A percentile compares a stretch with the other conserved stretches of the same genome.
Conservation (phyloP, 192 early-diverging fungal species). For the Spinellus fusiger region DNA sequence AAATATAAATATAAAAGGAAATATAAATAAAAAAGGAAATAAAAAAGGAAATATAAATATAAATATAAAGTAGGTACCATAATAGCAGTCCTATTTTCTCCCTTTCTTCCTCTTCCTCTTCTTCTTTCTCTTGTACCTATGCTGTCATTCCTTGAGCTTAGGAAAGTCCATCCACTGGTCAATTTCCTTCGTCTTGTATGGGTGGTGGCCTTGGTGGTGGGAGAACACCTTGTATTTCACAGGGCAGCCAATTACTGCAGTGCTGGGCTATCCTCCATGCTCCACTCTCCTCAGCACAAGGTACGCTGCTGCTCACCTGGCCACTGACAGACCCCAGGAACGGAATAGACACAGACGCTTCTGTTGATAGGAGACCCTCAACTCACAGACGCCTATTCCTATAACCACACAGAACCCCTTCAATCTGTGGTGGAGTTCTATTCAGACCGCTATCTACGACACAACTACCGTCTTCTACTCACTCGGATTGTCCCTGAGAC, state of each 20-base stretch:
- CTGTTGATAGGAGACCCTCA: slow-evolving; percentile 89
- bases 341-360: slow-evolving; percentile 25
- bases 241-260: slow-evolving; percentile 2
- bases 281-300: neutral
- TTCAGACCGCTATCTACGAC: slow-evolving; percentile 80
- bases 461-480: slow-evolving; percentile 60
- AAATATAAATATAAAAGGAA: no score
- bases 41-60: no score
- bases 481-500: slow-evolving; percentile 49
- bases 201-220: slow-evolving; percentile 5
- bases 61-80: no score
- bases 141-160: neutral
- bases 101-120: neutral
- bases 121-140: neutral
- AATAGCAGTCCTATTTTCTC: no score
- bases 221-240: slow-evolving; percentile 13
- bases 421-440: slow-evolving; percentile 67
- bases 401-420: slow-evolving; percentile 58
- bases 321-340: neutral
- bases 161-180: neutral
- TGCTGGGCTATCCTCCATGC: neutral
- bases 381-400: slow-evolving; percentile 87
- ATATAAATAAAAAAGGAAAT: no score
- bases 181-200: slow-evolving; percentile 5
- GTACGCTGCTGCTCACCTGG: neutral